Percentiles rank a stretch among this genome's conserved stretches.
phyloP scores from a whole-genome alignment of 2,329 filamentous ascomycete genomes.

The Aplosporella prunicola region DNA sequence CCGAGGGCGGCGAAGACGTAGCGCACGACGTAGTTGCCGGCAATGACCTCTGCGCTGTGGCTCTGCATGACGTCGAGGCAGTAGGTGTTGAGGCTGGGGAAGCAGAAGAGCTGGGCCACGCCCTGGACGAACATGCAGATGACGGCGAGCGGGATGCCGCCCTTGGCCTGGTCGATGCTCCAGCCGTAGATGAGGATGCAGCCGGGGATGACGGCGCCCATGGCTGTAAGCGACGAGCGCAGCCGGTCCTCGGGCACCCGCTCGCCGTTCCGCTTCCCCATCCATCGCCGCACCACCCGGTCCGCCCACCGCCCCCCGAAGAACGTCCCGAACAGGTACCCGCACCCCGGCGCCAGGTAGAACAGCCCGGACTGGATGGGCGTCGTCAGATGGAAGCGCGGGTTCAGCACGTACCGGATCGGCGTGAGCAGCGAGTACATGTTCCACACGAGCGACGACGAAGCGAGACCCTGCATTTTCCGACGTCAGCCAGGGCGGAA shows the following conservation, averaged over 20 bases:
- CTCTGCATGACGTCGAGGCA: conserved; percentile 72
- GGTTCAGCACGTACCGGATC: conserved; percentile 65
- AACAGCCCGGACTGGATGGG: conserved; percentile 62
- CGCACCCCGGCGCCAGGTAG: conserved; percentile 63
- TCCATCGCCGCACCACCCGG: conserved; percentile 55
- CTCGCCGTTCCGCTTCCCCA: conserved; percentile 45
- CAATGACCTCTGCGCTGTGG: conserved; percentile 62
- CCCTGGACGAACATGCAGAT: conserved; percentile 67
- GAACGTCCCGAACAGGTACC: conserved; percentile 60
- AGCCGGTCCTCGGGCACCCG: conserved; percentile 62
- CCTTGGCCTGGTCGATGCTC: conserved; percentile 46
- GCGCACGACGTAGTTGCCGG: conserved; percentile 69
- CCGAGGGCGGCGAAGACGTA: conserved; percentile 66
- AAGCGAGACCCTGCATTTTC: conserved; percentile 41
- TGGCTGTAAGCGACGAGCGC: conserved; percentile 43
- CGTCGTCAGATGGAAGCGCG: conserved; percentile 57
- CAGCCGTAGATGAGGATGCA: conserved; percentile 64
- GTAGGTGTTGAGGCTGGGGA: conserved; percentile 68
- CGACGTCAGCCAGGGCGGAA: conserved; percentile 1
- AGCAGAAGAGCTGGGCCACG: conserved; percentile 65
- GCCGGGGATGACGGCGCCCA: conserved; percentile 49
- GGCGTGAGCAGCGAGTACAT: conserved; percentile 62
- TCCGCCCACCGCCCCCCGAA: conserved; percentile 66
- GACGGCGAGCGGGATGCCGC: conserved; percentile 53
- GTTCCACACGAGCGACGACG: conserved; percentile 61